These are phyloP conservation scores for Panicum virgatum DNA, from an alignment of 202 grass and related monocot genomes.

Conservation along the genomic window DNA sequence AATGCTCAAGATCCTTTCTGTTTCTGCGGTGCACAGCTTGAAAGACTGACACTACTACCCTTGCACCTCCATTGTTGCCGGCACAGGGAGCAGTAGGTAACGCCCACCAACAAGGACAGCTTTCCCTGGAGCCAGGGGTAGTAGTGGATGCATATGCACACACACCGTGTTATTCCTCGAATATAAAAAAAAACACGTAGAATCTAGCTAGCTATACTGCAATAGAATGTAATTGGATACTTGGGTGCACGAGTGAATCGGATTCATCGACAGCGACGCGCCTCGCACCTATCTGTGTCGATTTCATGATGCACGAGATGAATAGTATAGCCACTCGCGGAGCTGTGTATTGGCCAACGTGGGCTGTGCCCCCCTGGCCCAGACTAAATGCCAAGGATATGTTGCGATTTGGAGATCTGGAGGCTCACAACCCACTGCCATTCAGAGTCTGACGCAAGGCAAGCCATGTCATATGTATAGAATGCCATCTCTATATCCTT, in stretches of 20 bases:
- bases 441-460: too few relatives aligned
- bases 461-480: too few relatives aligned
- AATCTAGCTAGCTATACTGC: slow-evolving; percentile 1
- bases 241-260: slow-evolving; percentile 34
- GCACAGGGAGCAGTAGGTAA: not conserved
- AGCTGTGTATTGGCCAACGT: too few relatives aligned
- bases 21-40: not conserved
- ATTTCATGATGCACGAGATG: too few relatives aligned
- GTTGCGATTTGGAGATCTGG: too few relatives aligned
- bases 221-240: not conserved
- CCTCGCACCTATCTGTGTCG: not conserved
- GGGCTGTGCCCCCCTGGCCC: too few relatives aligned
- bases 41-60: slow-evolving; percentile 5
- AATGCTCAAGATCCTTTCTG: not conserved
- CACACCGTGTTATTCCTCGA: not conserved
- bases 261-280: slow-evolving; percentile 27
- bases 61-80: not conserved
- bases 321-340: too few relatives aligned
- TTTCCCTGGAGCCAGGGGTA: not conserved
- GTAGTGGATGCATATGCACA: not conserved
- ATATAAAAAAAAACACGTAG: not conserved
- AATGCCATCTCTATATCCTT: too few relatives aligned
- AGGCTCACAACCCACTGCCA: too few relatives aligned
- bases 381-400: too few relatives aligned
- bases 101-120: not conserved